Percentiles rank a stretch among this genome's conserved stretches.
These are phyloP conservation scores for Vaccinium corymbosum DNA, from an alignment of 148 eudicot species.

Conservation along the genomic window DNA sequence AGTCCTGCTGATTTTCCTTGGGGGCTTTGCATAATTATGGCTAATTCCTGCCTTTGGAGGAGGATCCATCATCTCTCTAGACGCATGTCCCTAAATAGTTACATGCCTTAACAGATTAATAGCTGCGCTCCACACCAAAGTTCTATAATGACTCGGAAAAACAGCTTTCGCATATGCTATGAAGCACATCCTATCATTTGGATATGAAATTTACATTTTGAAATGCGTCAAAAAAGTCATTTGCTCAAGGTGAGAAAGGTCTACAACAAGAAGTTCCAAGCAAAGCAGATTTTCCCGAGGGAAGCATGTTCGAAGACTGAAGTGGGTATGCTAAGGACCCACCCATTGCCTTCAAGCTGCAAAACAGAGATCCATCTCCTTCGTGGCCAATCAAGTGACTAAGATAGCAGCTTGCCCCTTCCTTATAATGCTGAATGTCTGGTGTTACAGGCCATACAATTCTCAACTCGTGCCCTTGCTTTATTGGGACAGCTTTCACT, in stretches of 20 bases:
- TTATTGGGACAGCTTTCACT: background rate
- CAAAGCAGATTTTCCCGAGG: background rate
- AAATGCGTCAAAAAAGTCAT: background rate
- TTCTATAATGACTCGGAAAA: no score
- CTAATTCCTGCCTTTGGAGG: no score
- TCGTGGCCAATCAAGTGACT: background rate
- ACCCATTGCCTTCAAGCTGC: background rate
- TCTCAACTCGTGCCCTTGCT: background rate
- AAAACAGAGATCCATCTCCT: constrained; percentile 4
- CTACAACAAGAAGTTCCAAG: background rate
- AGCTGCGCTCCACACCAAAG: no score
- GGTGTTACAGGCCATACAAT: background rate
- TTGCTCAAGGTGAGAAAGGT: background rate
- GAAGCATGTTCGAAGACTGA: background rate
- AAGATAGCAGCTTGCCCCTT: background rate
- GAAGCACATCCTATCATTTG: no score
- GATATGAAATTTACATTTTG: no score
- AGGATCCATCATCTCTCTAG: no score
- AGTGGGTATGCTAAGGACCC: background rate
- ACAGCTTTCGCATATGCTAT: no score
- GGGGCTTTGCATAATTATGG: no score
- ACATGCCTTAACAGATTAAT: no score
- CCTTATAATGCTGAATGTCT: background rate
- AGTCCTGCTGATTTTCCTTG: background rate
- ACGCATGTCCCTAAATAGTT: no score